A percentile compares a stretch with the other conserved stretches of the same genome.
Evolutionary conservation across 1,284 basidiomycete species (phyloP).

Genomic region (Boletus semigastroideus): DNA sequence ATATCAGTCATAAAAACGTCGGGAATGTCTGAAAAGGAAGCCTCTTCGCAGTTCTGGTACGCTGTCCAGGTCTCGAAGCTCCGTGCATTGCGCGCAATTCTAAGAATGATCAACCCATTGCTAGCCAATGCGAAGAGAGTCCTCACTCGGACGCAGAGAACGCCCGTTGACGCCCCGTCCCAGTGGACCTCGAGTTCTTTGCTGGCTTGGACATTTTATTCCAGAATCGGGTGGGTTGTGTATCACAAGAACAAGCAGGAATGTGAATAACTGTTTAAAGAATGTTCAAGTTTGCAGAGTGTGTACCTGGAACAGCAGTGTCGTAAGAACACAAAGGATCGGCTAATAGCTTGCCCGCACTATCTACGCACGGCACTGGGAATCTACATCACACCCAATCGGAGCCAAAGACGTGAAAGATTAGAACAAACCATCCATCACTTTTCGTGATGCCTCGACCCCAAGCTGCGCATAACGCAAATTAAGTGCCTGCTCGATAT

Average conservation of each 20-base stretch:
- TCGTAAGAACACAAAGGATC: background rate
- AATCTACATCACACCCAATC: constrained; percentile 4
- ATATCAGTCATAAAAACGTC: constrained; percentile 34
- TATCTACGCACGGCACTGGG: constrained; percentile 4
- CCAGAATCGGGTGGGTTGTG: too few species aligned
- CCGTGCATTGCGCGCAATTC: constrained; percentile 42
- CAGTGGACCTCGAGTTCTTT: constrained; percentile 15
- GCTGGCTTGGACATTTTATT: constrained; percentile 25
- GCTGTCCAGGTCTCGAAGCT: constrained; percentile 44
- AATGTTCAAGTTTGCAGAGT: constrained; percentile 5
- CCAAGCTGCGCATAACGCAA: constrained; percentile 55
- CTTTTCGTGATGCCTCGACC: constrained; percentile 76
- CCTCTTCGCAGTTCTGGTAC: constrained; percentile 41
- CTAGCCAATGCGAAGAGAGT: background rate
- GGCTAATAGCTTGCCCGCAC: background rate
- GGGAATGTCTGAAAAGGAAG: constrained; percentile 38
- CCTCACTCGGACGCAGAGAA: constrained; percentile 34
- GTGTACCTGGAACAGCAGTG: background rate
- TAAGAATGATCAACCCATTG: constrained; percentile 14
- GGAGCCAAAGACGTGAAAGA: background rate
- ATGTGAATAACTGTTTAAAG: background rate
- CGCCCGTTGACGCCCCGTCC: constrained; percentile 27
- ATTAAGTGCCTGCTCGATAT: constrained; percentile 4
- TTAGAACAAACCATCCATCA: constrained; percentile 67
- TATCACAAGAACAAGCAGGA: background rate